These are phyloP conservation scores for Dalbergia cultrata DNA, from an alignment of 306 rosid genomes.

Conservation along the genomic window DNA sequence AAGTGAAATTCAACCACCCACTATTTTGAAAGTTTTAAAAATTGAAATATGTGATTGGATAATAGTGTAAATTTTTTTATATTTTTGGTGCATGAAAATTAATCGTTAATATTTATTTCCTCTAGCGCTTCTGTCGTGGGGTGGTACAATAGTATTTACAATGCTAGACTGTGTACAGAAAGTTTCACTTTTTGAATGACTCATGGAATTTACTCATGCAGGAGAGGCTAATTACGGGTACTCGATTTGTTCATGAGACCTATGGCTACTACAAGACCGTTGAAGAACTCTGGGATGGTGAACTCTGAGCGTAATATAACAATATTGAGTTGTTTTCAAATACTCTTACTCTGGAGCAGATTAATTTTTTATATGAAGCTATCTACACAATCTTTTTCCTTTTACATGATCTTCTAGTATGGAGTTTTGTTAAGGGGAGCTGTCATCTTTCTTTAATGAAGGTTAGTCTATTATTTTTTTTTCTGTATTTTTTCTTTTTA, in stretches of 20 bases:
- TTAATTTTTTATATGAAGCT: not conserved
- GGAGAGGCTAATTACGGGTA: conserved; percentile 62
- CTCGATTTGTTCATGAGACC: conserved; percentile 47
- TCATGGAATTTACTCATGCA: conserved; percentile 44
- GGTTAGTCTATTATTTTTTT: no score
- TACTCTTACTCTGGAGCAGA: not conserved
- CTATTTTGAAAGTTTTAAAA: no score
- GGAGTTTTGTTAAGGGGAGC: no score
- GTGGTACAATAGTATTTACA: not conserved
- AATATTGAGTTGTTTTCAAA: conserved; percentile 13
- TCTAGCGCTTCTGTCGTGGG: not conserved
- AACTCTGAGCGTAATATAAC: conserved; percentile 51
- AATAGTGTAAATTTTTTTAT: no score
- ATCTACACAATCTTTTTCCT: no score
- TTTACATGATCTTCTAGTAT: no score
- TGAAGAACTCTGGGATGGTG: conserved; percentile 79
- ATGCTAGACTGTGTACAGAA: not conserved
- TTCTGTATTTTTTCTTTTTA: no score
- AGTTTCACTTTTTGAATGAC: conserved; percentile 28
- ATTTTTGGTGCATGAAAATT: no score
- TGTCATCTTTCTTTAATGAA: no score
- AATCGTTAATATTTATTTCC: not conserved
- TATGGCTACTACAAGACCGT: conserved; percentile 53
- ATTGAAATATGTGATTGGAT: no score
- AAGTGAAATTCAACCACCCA: no score